A percentile compares a stretch with the other conserved stretches of the same genome.
phyloP scores from a whole-genome alignment of 169 alveolate species.

The Miamiensis avidus region DNA sequence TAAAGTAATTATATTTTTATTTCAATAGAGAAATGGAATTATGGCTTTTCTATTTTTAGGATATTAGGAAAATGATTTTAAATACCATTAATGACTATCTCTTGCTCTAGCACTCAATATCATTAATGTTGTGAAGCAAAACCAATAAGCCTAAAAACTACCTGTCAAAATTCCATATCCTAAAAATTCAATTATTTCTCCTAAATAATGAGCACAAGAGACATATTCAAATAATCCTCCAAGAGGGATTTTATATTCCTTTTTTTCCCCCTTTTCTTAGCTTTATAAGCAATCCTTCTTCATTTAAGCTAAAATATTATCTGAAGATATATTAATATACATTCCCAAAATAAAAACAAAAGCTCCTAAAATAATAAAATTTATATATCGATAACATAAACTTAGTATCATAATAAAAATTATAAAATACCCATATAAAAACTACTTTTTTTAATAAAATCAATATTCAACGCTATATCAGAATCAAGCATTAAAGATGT shows the following conservation, averaged over 20 bases:
- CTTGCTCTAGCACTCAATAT: constrained; percentile 32
- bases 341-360: constrained; percentile 31
- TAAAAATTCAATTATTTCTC: constrained; percentile 42
- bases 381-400: too few species aligned
- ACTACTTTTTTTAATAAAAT: constrained; percentile 8
- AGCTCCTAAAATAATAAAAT: constrained; percentile 6
- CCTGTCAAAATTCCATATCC: constrained; percentile 21
- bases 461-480: neutral
- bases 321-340: constrained; percentile 30
- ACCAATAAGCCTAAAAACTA: constrained; percentile 4
- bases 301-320: constrained; percentile 15
- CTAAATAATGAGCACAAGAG: constrained; percentile 35
- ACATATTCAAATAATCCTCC: constrained; percentile 32
- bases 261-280: constrained; percentile 18
- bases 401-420: too few species aligned
- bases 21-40: constrained; percentile 28
- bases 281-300: neutral
- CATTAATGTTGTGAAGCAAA: constrained; percentile 24
- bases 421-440: neutral
- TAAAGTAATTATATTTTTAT: too few species aligned
- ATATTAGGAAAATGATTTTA: constrained; percentile 15
- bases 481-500: neutral
- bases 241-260: constrained; percentile 22
- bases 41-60: constrained; percentile 33
- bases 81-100: constrained; percentile 35